Evolutionary conservation across 2,329 filamentous ascomycete species (phyloP).

Genomic region (Dryadomyces quercivorus): DNA sequence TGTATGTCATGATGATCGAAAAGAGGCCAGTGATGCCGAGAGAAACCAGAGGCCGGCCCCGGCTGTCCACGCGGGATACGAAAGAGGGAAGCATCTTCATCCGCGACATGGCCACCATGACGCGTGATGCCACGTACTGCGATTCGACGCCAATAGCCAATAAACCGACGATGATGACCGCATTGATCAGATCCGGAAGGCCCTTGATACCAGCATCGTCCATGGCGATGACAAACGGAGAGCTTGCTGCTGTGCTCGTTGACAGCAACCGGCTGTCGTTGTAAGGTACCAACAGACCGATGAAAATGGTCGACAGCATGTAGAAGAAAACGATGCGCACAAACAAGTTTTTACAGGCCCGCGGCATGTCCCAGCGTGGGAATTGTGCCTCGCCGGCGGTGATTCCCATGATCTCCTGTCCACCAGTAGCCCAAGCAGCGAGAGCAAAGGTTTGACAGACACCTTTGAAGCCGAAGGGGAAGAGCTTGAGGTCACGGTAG

Average conservation of each 20-base stretch:
- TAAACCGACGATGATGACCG: background rate
- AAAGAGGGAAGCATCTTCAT: background rate
- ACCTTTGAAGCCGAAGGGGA: background rate
- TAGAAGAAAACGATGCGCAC: background rate
- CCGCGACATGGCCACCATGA: background rate
- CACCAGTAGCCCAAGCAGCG: background rate
- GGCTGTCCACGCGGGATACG: background rate
- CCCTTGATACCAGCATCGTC: background rate
- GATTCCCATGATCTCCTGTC: constrained; percentile 1
- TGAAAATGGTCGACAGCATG: background rate
- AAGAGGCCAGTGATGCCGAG: background rate
- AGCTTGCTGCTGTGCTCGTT: background rate
- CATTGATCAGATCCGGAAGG: background rate
- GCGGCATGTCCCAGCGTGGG: background rate
- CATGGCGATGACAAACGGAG: constrained; percentile 1
- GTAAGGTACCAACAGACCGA: background rate
- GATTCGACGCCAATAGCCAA: background rate
- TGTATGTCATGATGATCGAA: background rate
- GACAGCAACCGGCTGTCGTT: background rate
- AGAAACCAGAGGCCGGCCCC: background rate
- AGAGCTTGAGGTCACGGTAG: background rate
- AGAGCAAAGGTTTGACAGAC: background rate
- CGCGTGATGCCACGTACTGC: background rate
- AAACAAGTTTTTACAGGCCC: background rate
- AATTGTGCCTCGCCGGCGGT: background rate